Evolutionary conservation across 176 grass and related monocot species (phyloP).

Genomic region (Thalia dealbata): DNA sequence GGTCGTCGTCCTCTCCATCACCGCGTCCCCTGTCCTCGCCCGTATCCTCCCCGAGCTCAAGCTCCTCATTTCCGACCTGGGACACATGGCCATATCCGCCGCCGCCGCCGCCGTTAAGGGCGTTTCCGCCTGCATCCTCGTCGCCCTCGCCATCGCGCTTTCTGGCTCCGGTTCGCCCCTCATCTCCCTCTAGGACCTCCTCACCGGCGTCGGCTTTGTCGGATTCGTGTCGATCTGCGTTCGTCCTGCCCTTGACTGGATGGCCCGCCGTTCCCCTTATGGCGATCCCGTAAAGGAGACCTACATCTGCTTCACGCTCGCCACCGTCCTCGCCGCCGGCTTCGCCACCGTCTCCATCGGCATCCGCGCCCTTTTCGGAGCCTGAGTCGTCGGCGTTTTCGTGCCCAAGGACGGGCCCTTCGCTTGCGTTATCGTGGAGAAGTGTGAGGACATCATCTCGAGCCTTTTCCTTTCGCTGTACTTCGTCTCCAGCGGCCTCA

Average conservation of each 20-base stretch:
- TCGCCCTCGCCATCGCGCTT: conserved; percentile 9
- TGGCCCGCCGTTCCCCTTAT: neutral
- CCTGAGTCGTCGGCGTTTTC: conserved; percentile 2
- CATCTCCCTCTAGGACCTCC: conserved; percentile 6
- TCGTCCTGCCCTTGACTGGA: neutral
- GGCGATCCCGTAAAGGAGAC: conserved; percentile 7
- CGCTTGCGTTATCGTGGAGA: neutral
- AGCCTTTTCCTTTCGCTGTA: conserved; percentile 6
- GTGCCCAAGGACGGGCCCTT: conserved; percentile 9
- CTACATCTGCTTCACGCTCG: conserved; percentile 6
- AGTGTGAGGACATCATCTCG: conserved; percentile 3
- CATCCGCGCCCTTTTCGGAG: conserved; percentile 7
- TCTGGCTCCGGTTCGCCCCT: conserved; percentile 5
- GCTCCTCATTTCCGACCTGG: conserved; percentile 12
- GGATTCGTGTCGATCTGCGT: neutral
- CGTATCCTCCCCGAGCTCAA: conserved; percentile 16
- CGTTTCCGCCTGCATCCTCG: conserved; percentile 6
- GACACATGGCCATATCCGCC: conserved; percentile 9
- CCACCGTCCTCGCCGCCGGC: neutral
- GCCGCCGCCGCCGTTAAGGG: conserved; percentile 12
- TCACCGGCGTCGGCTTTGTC: neutral
- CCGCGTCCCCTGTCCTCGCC: conserved; percentile 12
- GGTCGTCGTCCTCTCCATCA: conserved; percentile 16
- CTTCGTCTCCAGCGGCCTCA: conserved; percentile 15
- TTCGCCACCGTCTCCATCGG: conserved; percentile 2